Evolutionary conservation across 805 yeast genomes (phyloP), one percentile per base, ranked within the genome.

Genomic region (Ogataea methylovora): DNA sequence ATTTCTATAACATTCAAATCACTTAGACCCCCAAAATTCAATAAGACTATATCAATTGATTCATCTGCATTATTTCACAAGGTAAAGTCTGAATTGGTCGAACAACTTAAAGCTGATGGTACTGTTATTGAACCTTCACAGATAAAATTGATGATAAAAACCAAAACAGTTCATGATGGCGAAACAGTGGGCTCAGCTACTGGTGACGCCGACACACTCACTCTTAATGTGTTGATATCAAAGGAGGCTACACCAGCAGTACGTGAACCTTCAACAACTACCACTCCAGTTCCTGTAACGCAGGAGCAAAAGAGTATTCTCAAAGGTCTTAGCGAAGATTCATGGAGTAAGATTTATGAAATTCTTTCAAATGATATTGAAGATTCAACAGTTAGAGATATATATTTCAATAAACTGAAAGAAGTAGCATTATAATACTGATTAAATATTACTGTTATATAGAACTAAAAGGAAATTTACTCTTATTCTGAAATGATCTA

Each of bases 11-110:
- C 54, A 4, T 65, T 84, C 51, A 80, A 79, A 54, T 80, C 88
- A 21, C 70, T 85, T 35, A 76, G 78, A 46, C 73, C 80, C 4
- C 94, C 94, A 5, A 83, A 78, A 49, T 81, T 84, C 54, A 52
- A 60, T 25, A 42, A 39, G 3, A 23, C 38, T 12, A 18, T 52
- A 8, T 37, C 35, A 14, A 32, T 45, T 4, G 31, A 46, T 32
- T 35, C 60, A 49, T 24, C 41, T 49, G 4, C 44, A 22, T 16
- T 55, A 49, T 25, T 55, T 37, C 61, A 59, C 46, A 54, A 60
- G 25, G 44, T 69, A 29, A 73, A 72, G 44, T 30, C 51, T 1
- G 46, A 49, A 13, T 52, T 71, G 29, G 58, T 63, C 12, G 56
- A 52, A 5, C 14, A 29, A 15, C 29, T 52, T 11, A 49, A 51